Evolutionary conservation across 495 filamentous ascomycete species (phyloP).

Genomic region (Daldinia caldariorum): DNA sequence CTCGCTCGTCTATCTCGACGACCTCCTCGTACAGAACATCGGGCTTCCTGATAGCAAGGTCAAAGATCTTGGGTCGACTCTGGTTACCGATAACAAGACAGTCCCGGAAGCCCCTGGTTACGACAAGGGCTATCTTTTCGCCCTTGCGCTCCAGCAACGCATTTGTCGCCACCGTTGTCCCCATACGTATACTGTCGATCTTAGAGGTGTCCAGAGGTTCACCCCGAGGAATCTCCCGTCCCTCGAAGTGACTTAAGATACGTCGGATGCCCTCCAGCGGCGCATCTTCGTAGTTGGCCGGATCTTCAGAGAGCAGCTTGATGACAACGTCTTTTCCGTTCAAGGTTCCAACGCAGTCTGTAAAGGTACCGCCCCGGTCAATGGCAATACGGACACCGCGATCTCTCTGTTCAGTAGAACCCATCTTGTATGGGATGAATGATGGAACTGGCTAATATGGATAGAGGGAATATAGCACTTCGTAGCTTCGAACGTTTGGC

Average conservation of each 20-base stretch:
- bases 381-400: constrained; percentile 68
- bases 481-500: too few relatives aligned
- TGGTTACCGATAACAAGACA: constrained; percentile 90
- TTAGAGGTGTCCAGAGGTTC: constrained; percentile 81
- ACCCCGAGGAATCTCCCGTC: constrained; percentile 79
- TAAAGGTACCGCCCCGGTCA: constrained; percentile 77
- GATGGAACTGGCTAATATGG: background rate
- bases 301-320: constrained; percentile 91
- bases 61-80: constrained; percentile 83
- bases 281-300: constrained; percentile 86
- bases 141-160: constrained; percentile 93
- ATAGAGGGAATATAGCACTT: background rate
- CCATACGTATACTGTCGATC: constrained; percentile 89
- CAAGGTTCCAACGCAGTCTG: constrained; percentile 73
- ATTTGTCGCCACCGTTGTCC: constrained; percentile 89
- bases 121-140: constrained; percentile 88
- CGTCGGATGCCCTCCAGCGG: constrained; percentile 92
- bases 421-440: constrained; percentile 31
- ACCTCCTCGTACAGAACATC: constrained; percentile 81
- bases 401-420: constrained; percentile 42
- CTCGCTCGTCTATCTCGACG: constrained; percentile 81
- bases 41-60: constrained; percentile 80
- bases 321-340: constrained; percentile 76
- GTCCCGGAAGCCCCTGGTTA: constrained; percentile 93
- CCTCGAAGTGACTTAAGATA: constrained; percentile 82